phyloP scores from a whole-genome alignment of 495 filamentous ascomycete genomes.

The Hypoxylon perforatum region DNA sequence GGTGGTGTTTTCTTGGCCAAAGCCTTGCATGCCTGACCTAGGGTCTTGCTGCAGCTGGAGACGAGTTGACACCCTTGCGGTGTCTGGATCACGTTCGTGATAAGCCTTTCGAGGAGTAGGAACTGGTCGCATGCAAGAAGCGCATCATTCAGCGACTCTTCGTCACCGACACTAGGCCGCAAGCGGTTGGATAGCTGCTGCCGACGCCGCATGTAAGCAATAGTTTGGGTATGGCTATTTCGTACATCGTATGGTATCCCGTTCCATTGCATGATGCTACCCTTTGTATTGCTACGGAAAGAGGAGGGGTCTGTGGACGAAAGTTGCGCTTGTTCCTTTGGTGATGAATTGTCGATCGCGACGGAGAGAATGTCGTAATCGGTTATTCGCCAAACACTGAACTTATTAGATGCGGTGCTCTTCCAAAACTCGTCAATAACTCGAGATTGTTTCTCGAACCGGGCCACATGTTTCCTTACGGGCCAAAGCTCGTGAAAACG shows the following conservation, averaged over 20 bases:
- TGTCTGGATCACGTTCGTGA: constrained; percentile 25
- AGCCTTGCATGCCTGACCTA: background rate
- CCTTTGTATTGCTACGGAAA: background rate
- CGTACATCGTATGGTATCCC: constrained; percentile 29
- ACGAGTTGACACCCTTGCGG: constrained; percentile 26
- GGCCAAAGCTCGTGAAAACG: constrained; percentile 1
- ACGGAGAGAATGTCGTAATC: constrained; percentile 45
- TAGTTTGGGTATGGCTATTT: constrained; percentile 10
- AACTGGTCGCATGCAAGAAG: constrained; percentile 1
- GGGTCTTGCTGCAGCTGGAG: constrained; percentile 2
- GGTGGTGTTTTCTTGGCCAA: background rate
- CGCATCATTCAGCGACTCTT: background rate
- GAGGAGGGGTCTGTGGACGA: background rate
- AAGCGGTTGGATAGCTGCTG: constrained; percentile 11
- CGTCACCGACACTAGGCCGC: background rate
- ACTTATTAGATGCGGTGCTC: background rate
- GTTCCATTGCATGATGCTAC: constrained; percentile 23
- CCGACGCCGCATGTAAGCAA: constrained; percentile 33
- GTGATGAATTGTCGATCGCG: constrained; percentile 25
- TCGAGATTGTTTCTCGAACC: constrained; percentile 31
- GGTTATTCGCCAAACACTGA: constrained; percentile 34
- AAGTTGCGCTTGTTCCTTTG: background rate
- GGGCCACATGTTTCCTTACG: constrained; percentile 20
- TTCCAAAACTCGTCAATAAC: constrained; percentile 5
- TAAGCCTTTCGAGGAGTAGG: constrained; percentile 31